Evolutionary conservation across 495 filamentous ascomycete species (phyloP).

Genomic region (Monascus purpureus): DNA sequence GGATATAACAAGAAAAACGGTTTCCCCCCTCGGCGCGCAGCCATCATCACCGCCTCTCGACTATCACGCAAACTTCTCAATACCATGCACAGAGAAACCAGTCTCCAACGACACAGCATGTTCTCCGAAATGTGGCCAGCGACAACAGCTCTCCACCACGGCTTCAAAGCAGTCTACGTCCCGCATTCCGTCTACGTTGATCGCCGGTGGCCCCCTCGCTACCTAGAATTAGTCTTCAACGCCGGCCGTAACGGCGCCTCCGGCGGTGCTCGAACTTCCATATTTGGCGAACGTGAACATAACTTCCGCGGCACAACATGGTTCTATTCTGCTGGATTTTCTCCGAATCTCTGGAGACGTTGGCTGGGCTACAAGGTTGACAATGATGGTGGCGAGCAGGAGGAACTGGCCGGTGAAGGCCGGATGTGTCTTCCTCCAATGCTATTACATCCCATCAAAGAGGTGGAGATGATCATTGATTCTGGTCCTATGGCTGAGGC

Average conservation of each 20-base stretch:
- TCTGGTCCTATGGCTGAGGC: no score
- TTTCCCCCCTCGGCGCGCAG: slow-evolving; percentile 65
- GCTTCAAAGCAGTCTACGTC: slow-evolving; percentile 85
- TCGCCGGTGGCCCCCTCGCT: slow-evolving; percentile 69
- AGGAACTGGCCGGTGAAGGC: slow-evolving; percentile 61
- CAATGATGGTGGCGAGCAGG: slow-evolving; percentile 74
- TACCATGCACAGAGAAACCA: slow-evolving; percentile 84
- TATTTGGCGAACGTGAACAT: slow-evolving; percentile 80
- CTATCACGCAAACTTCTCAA: slow-evolving; percentile 68
- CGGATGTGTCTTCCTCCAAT: slow-evolving; percentile 90
- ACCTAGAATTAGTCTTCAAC: slow-evolving; percentile 74
- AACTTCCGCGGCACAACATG: slow-evolving; percentile 81
- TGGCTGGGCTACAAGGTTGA: slow-evolving; percentile 81
- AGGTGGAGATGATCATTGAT: slow-evolving; percentile 64
- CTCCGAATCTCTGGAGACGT: slow-evolving; percentile 66
- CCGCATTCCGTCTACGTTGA: slow-evolving; percentile 89
- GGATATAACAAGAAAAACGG: slow-evolving; percentile 63
- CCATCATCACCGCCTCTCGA: slow-evolving; percentile 76
- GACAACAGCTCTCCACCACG: slow-evolving; percentile 77
- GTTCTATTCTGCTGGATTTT: slow-evolving; percentile 88
- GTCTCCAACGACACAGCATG: slow-evolving; percentile 67
- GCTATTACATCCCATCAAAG: slow-evolving; percentile 89
- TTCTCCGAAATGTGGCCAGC: slow-evolving; percentile 97
- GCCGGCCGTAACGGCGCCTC: slow-evolving; percentile 68
- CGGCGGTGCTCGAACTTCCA: slow-evolving; percentile 53